Percentiles rank a stretch among this genome's conserved stretches.
phyloP scores from a whole-genome alignment of 495 filamentous ascomycete species.

The Beverwykella pulmonaria region DNA sequence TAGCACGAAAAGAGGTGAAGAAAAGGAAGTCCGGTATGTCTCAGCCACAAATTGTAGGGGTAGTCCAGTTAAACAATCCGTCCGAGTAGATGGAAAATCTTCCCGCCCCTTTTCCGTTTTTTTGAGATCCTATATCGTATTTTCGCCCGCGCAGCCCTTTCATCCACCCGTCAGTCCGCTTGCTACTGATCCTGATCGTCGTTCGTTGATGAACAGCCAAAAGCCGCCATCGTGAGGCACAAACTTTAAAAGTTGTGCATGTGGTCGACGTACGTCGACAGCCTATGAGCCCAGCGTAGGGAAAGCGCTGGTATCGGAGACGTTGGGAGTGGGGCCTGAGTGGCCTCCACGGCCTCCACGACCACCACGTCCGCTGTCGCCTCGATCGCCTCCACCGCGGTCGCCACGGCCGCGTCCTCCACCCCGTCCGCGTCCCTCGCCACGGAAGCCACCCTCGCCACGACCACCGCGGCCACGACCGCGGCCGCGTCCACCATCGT shows the following conservation, averaged over 20 bases:
- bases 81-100: not conserved
- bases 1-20: not conserved
- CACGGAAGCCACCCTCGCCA: conserved; percentile 47
- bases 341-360: conserved; percentile 36
- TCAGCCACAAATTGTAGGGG: not conserved
- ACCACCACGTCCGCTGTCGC: conserved; percentile 41
- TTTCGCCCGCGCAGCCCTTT: not conserved
- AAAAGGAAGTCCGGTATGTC: conserved; percentile 2
- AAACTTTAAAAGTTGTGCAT: conserved; percentile 5
- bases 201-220: not conserved
- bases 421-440: conserved; percentile 44
- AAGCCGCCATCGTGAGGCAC: not conserved
- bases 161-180: not conserved
- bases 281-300: conserved; percentile 63
- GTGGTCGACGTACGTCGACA: conserved; percentile 13
- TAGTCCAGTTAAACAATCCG: not conserved
- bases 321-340: conserved; percentile 51
- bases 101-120: not conserved
- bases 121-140: conserved; percentile 17
- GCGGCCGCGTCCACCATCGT: conserved; percentile 47
- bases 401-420: conserved; percentile 40
- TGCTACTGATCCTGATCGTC: not conserved
- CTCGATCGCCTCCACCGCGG: conserved; percentile 19
- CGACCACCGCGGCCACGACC: conserved; percentile 46
- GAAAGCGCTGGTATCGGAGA: conserved; percentile 70